Base-by-base conservation (phyloP, 2,329 filamentous ascomycete genomes). In the Cercospora janseana region DNA sequence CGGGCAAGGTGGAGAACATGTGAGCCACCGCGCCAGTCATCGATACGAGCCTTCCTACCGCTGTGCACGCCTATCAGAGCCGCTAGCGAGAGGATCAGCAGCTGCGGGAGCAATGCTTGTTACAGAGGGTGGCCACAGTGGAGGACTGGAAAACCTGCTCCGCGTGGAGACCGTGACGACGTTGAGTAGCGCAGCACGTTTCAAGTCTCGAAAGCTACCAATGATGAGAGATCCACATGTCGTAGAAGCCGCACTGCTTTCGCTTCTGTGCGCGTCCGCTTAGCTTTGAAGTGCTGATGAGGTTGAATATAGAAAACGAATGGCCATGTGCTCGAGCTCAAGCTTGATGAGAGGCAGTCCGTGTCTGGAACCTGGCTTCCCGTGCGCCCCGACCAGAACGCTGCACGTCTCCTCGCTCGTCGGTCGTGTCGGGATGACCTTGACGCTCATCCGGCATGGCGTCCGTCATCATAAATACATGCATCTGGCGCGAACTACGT, bases 31-130 rank as follows among this genome's bases (percentile, higher is more conserved):
- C 7, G 34, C 24, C 34, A 38, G 34, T 42, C 24, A 46, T 28
- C 16, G 34, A 52, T 52, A 52, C 50, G 50, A 48, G 40, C 37
- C 23, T 38, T 24, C 21, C 18, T n/a, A n/a, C 38, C n/a, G 18
- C 37, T 28, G 26, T 27, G 28, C 40, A 28, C 27, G 40, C 24
- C 40, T 43, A 28, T 29, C 34, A n/a, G 18, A 23, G 34, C 40
- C 40, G 21, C 40, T 18, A 23, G 27, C 37, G 37, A 49, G 35
- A 28, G 43, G 46, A 49, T 49, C 46, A 41, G 29, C 46, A 42
- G 37, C 34, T n/a, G n/a, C n/a, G n/a, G n/a, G n/a, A n/a, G n/a
- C n/a, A n/a, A n/a, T 37, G 34, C 34, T 37, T 37, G 34, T 20
- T 6, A 37, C 32, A 35, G 32, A 15, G 10, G 5, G 34, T 37